Percentiles rank a stretch among this genome's conserved stretches.
Evolutionary conservation across 1,284 basidiomycete species (phyloP).

Genomic region (Blastosporella zonata): DNA sequence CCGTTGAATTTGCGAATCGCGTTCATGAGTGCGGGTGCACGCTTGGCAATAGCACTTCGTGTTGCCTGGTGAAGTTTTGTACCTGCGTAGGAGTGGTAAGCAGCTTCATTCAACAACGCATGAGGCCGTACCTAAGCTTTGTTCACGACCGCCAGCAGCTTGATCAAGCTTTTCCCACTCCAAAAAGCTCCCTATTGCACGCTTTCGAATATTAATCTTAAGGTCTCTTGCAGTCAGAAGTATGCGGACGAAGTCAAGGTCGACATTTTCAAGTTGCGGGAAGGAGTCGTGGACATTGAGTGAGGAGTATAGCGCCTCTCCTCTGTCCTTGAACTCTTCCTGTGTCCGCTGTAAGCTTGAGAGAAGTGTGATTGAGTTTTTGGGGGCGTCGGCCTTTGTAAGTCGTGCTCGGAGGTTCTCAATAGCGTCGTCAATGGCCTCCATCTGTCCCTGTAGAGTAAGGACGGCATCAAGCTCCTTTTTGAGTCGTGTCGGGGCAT

Average conservation of each 20-base stretch:
- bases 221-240: constrained; percentile 33
- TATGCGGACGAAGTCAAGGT: constrained; percentile 30
- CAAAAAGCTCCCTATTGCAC: constrained; percentile 34
- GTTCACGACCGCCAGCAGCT: constrained; percentile 29
- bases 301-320: constrained; percentile 31
- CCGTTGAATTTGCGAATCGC: constrained; percentile 34
- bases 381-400: background rate
- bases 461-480: constrained; percentile 35
- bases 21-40: constrained; percentile 29
- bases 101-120: no score
- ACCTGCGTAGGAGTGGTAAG: constrained; percentile 19
- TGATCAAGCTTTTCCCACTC: constrained; percentile 35
- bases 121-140: constrained; percentile 15
- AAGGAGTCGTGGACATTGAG: constrained; percentile 30
- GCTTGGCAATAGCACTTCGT: constrained; percentile 30
- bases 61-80: constrained; percentile 38
- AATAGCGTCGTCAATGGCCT: constrained; percentile 25
- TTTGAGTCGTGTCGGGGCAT: constrained; percentile 30
- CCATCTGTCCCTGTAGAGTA: constrained; percentile 32
- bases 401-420: constrained; percentile 11
- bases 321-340: constrained; percentile 18
- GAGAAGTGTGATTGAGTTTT: constrained; percentile 4
- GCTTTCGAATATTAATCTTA: constrained; percentile 37
- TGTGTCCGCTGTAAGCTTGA: constrained; percentile 11
- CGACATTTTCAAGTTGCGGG: constrained; percentile 28